These are phyloP conservation scores for Aspergillus pseudotamarii DNA, from an alignment of 2,329 filamentous ascomycete species.

Conservation along the genomic window DNA sequence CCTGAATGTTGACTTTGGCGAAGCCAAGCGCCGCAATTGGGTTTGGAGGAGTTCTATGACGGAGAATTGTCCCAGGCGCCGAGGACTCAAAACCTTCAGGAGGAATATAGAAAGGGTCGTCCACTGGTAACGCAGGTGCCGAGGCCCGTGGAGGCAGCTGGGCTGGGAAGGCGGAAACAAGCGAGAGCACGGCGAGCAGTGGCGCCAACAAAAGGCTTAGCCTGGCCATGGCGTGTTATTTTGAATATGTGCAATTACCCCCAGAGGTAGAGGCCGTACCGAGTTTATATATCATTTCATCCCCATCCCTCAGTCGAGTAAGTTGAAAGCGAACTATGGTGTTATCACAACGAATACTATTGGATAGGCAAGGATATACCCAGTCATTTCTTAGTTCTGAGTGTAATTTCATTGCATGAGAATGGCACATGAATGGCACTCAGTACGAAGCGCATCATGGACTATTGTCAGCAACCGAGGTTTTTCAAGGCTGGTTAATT, in stretches of 20 bases:
- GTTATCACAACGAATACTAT: neutral
- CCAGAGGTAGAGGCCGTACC: no score
- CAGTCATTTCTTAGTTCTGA: neutral
- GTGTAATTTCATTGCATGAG: neutral
- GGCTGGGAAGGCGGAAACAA: conserved; percentile 3
- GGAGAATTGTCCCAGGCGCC: conserved; percentile 31
- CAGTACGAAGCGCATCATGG: neutral
- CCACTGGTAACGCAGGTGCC: conserved; percentile 19
- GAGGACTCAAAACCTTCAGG: conserved; percentile 30
- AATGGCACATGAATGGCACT: neutral
- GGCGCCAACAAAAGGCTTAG: conserved; percentile 6
- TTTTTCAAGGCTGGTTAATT: neutral
- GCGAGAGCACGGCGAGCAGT: neutral
- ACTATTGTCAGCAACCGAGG: neutral
- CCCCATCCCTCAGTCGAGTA: neutral
- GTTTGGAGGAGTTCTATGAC: conserved; percentile 25
- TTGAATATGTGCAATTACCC: neutral
- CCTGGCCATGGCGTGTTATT: neutral
- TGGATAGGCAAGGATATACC: neutral
- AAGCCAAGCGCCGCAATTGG: conserved; percentile 27
- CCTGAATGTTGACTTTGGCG: conserved; percentile 24
- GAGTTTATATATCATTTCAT: neutral
- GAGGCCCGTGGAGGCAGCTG: neutral
- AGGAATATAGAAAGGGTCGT: conserved; percentile 34
- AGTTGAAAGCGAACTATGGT: neutral